Conservation (phyloP, 331 rosid species). For the Prunus yedoensis region DNA sequence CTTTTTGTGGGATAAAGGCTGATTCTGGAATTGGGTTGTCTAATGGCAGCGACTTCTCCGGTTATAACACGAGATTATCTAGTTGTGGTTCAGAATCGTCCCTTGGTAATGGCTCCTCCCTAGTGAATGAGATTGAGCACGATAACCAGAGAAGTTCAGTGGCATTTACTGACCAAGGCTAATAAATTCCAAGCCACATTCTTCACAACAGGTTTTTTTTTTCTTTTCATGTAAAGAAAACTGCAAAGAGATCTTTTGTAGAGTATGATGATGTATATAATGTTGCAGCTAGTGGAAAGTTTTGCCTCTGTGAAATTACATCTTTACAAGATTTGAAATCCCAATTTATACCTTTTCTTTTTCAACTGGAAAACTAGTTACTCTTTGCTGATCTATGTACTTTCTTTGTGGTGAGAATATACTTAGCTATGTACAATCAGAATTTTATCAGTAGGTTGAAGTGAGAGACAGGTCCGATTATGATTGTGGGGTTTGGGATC, state of each 20-base stretch:
- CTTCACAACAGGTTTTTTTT: neutral
- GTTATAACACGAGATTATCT: constrained; percentile 40
- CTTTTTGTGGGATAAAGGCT: constrained; percentile 55
- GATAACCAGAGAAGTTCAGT: constrained; percentile 34
- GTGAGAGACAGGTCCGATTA: neutral
- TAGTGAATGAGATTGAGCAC: constrained; percentile 37
- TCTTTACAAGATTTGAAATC: neutral
- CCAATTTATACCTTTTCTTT: neutral
- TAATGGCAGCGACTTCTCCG: constrained; percentile 36
- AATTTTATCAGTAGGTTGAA: neutral
- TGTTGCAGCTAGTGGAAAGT: constrained; percentile 20
- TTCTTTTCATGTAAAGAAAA: neutral
- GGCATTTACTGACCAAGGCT: constrained; percentile 14
- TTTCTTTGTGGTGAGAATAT: neutral
- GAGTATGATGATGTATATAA: constrained; percentile 31
- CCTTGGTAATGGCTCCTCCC: constrained; percentile 41
- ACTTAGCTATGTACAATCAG: neutral
- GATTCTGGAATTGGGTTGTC: constrained; percentile 43
- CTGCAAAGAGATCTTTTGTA: constrained; percentile 3
- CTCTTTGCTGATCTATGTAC: neutral
- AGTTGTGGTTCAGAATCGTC: constrained; percentile 54
- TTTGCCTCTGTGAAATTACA: constrained; percentile 16
- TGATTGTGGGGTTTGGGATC: neutral
- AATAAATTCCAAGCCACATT: constrained; percentile 23
- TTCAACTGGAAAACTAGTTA: neutral